phyloP scores from a whole-genome alignment of 2,329 filamentous ascomycete genomes.

The Colletotrichum viniferum region DNA sequence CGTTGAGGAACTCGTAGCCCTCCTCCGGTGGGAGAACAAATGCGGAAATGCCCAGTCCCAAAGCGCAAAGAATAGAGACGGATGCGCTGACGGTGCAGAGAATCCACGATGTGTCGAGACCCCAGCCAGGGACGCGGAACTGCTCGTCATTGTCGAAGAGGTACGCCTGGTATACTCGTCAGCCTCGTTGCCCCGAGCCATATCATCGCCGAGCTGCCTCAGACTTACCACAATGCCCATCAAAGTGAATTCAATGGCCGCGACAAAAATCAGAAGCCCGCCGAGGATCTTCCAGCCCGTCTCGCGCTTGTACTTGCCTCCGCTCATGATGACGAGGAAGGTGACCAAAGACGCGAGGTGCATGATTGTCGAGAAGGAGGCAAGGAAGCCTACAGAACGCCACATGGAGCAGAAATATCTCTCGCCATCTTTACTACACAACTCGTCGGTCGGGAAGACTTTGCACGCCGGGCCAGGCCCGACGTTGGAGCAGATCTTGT shows the following conservation, averaged over 20 bases:
- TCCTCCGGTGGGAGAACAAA: conserved; percentile 78
- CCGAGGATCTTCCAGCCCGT: conserved; percentile 81
- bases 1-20: conserved; percentile 76
- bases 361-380: conserved; percentile 82
- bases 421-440: conserved; percentile 67
- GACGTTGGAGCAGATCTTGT: conserved; percentile 78
- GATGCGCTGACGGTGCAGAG: conserved; percentile 65
- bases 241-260: conserved; percentile 72
- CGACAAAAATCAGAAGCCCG: conserved; percentile 68
- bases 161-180: conserved; percentile 67
- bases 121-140: conserved; percentile 82
- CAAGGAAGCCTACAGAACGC: conserved; percentile 85
- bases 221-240: conserved; percentile 82
- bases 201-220: not conserved
- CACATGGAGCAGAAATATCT: conserved; percentile 90
- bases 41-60: conserved; percentile 69
- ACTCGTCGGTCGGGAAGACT: conserved; percentile 69
- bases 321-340: conserved; percentile 77
- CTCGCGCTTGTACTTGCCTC: conserved; percentile 80
- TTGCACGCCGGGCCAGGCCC: conserved; percentile 60
- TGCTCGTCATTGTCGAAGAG: conserved; percentile 82
- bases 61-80: conserved; percentile 56
- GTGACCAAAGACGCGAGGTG: conserved; percentile 82
- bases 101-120: conserved; percentile 78
- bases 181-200: not conserved